Evolutionary conservation across 2,329 filamentous ascomycete genomes (phyloP).

Genomic region (Seiridium unicorne): DNA sequence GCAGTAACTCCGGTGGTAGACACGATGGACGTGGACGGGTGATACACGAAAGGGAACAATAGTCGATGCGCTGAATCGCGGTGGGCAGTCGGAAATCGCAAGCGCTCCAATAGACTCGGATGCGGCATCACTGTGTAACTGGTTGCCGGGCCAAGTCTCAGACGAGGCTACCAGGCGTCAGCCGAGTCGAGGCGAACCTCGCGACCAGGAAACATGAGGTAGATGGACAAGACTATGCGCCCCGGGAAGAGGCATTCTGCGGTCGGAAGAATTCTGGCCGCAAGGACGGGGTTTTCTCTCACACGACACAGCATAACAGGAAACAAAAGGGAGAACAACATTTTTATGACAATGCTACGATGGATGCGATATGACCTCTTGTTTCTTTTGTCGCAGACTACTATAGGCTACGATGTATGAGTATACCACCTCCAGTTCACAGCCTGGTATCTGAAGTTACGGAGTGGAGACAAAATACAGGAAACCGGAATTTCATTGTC

Average conservation of each 20-base stretch:
- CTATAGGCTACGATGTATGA: slow-evolving; percentile 3
- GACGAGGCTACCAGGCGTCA: background rate
- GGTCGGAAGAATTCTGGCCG: too few species aligned
- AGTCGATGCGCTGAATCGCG: background rate
- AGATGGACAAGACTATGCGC: too few species aligned
- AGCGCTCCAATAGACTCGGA: background rate
- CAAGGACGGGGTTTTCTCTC: too few species aligned
- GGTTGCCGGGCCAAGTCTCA: background rate
- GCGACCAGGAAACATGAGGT: background rate
- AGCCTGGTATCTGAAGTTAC: background rate
- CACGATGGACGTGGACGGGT: slow-evolving; percentile 33
- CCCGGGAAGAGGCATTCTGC: too few species aligned
- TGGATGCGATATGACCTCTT: slow-evolving; percentile 12
- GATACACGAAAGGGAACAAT: slow-evolving; percentile 6
- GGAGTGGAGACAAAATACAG: background rate
- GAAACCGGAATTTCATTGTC: background rate
- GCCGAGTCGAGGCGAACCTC: background rate
- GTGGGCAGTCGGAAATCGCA: background rate
- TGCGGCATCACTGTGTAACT: background rate
- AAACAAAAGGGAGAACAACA: slow-evolving; percentile 3
- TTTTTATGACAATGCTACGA: slow-evolving; percentile 1
- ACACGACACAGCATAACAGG: background rate
- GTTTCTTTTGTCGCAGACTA: slow-evolving; percentile 5
- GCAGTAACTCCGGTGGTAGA: slow-evolving; percentile 32
- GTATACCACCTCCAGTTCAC: background rate